Base-by-base conservation (phyloP, 1,284 basidiomycete species). In the Trametes polyzona region DNA sequence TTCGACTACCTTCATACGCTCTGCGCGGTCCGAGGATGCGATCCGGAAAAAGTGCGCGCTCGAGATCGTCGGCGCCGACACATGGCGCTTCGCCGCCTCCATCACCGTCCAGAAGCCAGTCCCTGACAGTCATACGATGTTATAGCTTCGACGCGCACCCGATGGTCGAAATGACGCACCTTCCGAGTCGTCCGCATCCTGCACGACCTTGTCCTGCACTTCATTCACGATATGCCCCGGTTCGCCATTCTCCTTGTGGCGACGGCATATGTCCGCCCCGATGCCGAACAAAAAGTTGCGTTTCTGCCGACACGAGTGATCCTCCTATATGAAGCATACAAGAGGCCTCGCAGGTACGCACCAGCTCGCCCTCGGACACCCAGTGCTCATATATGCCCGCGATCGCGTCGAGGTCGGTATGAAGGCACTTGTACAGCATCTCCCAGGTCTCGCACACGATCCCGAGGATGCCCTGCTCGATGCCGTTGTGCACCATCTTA, bases 401-500 rank as follows among this genome's bases (percentile, higher is more conserved):
- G 30, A 64, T 65, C n/a, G 53, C 52, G 53, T 65, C 66, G 5
- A 66, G 60, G 30, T 59, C 55, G 11, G 52, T 55, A 37, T 59
- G 47, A 32, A 65, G 41, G 47, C 63, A 66, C 42, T 65, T 66
- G 62, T 58, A 64, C 47, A 65, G 54, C 33, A 66, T 24, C 51
- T 65, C 63, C 65, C 66, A 66, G 12, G 62, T 56, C 49, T 64
- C 62, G 54, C 52, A 55, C 37, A 65, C 57, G 44, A 64, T 49
- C n/a, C 65, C 63, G 24, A 65, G 55, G 21, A 66, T 62, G 26
- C 64, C 64, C 55, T 67, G 61, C 57, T 67, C 65, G 54, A 68
- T 66, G 12, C 67, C 64, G 36, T 67, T 68, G 52, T 68, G 65
- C 35, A 66, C 61, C 67, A 68, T 67, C 63, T 68, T 67, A 16